These are phyloP conservation scores for Puccinia polysora DNA, from an alignment of 1,284 basidiomycete species.

Conservation along the genomic window DNA sequence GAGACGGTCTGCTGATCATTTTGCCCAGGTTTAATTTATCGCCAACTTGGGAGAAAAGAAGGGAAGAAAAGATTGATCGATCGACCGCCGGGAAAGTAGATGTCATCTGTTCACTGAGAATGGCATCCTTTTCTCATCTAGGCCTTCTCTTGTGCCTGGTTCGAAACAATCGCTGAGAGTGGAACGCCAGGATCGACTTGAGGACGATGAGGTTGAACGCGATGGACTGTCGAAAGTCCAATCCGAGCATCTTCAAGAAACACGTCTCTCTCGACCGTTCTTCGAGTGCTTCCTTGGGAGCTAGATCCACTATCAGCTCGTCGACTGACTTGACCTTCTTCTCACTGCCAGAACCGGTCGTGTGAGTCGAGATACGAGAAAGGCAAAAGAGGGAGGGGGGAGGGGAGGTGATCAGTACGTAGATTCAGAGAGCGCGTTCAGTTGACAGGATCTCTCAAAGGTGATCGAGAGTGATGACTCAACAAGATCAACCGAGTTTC, in stretches of 20 bases:
- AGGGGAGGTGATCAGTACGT: too few relatives aligned
- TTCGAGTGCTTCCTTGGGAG: not conserved
- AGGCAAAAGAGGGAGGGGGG: not conserved
- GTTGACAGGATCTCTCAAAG: not conserved
- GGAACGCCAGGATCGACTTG: not conserved
- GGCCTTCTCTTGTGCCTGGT: too few relatives aligned
- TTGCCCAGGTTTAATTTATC: too few relatives aligned
- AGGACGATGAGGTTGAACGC: conserved; percentile 4
- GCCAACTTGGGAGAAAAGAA: too few relatives aligned
- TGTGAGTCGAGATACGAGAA: too few relatives aligned
- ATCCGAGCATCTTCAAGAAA: not conserved
- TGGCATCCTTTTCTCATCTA: too few relatives aligned
- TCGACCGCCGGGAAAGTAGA: too few relatives aligned
- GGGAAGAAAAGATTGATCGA: too few relatives aligned
- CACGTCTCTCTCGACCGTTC: not conserved
- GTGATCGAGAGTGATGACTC: not conserved
- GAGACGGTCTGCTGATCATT: too few relatives aligned
- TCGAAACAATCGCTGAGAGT: too few relatives aligned
- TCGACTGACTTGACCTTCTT: not conserved
- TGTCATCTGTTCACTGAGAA: too few relatives aligned
- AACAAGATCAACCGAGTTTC: conserved; percentile 9
- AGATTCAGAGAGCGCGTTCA: not conserved
- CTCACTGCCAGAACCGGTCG: not conserved
- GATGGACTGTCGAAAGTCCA: not conserved
- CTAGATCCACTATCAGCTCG: not conserved